Conservation (phyloP, 805 yeast species). For the Ogataea saltuana region DNA sequence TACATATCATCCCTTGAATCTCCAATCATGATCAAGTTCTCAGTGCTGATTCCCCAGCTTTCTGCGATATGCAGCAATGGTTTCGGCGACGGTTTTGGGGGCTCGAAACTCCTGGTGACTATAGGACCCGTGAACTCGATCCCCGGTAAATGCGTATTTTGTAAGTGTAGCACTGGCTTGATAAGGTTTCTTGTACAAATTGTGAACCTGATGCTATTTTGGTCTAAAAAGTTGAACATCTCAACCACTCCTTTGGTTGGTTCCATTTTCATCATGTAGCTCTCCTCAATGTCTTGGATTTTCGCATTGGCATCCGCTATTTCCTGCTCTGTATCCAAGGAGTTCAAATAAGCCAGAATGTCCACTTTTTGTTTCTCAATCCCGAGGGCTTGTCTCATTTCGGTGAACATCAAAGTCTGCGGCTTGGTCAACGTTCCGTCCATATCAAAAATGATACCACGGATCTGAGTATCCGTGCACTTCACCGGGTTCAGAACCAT, state of each 20-base stretch:
- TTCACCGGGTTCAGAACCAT: constrained; percentile 26
- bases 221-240: constrained; percentile 38
- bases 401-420: constrained; percentile 46
- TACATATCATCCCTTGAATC: constrained; percentile 71
- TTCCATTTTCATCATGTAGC: constrained; percentile 60
- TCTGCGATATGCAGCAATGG: constrained; percentile 59
- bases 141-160: constrained; percentile 42
- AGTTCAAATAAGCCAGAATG: constrained; percentile 51
- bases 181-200: constrained; percentile 64
- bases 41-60: constrained; percentile 47
- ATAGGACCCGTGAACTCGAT: constrained; percentile 47
- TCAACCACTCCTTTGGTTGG: constrained; percentile 49
- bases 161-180: constrained; percentile 54
- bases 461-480: constrained; percentile 27
- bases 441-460: constrained; percentile 72
- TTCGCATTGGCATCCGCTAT: constrained; percentile 46
- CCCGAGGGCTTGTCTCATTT: constrained; percentile 62
- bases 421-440: constrained; percentile 76
- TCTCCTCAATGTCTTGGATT: constrained; percentile 54
- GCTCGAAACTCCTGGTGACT: constrained; percentile 62
- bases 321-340: constrained; percentile 41
- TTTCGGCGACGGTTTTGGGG: constrained; percentile 68
- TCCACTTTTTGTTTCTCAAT: constrained; percentile 45
- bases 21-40: constrained; percentile 65
- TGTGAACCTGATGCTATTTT: constrained; percentile 43